Evolutionary conservation across 2,329 filamentous ascomycete genomes (phyloP).

Genomic region (Apiospora koreana): DNA sequence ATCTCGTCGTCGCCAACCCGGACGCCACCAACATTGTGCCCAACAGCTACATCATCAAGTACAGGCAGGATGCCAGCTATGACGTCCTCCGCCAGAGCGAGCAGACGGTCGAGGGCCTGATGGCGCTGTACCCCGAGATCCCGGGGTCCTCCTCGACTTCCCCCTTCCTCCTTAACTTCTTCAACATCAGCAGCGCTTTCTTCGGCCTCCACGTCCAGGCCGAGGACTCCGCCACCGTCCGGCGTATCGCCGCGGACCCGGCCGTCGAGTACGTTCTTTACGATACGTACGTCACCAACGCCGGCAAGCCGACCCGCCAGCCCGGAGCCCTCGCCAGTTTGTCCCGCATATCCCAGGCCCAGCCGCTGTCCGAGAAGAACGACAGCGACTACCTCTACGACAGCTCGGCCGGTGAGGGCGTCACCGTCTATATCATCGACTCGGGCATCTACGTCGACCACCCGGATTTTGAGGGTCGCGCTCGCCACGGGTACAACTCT

Average conservation of each 20-base stretch:
- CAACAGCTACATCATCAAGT: conserved; percentile 10
- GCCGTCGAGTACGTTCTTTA: conserved; percentile 9
- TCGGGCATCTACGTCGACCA: conserved; percentile 48
- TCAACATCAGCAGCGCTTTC: conserved; percentile 5
- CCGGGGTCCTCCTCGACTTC: too few species aligned
- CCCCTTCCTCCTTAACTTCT: not conserved
- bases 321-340: not conserved
- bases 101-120: not conserved
- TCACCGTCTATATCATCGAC: conserved; percentile 52
- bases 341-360: not conserved
- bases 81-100: not conserved
- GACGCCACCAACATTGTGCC: conserved; percentile 3
- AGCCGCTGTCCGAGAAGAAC: not conserved
- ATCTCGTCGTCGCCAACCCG: not conserved
- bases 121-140: not conserved
- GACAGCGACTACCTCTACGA: conserved; percentile 8
- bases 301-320: not conserved
- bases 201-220: not conserved
- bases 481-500: conserved; percentile 20
- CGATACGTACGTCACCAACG: conserved; percentile 9
- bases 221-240: not conserved
- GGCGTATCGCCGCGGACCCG: not conserved
- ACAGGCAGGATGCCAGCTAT: not conserved
- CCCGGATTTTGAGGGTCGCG: conserved; percentile 39
- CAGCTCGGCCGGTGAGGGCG: conserved; percentile 34